These are phyloP conservation scores for Dendrocalamus latiflorus DNA, from an alignment of 202 grass and related monocot genomes.

Conservation along the genomic window DNA sequence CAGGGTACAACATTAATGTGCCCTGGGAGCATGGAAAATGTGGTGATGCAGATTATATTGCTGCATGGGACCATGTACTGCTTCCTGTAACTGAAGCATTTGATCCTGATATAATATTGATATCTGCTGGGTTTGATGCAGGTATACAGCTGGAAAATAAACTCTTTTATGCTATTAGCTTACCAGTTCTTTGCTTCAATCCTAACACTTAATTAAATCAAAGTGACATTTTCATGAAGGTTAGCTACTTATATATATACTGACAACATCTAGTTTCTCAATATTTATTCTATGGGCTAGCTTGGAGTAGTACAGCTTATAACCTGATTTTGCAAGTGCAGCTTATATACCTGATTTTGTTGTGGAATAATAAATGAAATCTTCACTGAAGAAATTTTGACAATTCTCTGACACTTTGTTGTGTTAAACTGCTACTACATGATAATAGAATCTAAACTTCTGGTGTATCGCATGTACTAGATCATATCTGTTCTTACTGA, in stretches of 20 bases:
- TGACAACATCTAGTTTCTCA: background rate
- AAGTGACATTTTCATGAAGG: background rate
- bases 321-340: background rate
- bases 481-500: too few relatives aligned
- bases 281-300: slow-evolving; percentile 15
- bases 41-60: slow-evolving; percentile 86
- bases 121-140: slow-evolving; percentile 97
- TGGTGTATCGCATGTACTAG: too few relatives aligned
- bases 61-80: slow-evolving; percentile 82
- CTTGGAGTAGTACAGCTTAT: background rate
- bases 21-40: slow-evolving; percentile 88
- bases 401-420: background rate
- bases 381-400: slow-evolving; percentile 1
- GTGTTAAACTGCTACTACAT: background rate
- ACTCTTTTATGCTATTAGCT: background rate
- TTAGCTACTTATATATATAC: slow-evolving; percentile 6
- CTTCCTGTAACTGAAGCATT: slow-evolving; percentile 71
- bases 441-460: background rate
- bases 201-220: slow-evolving; percentile 10
- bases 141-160: slow-evolving; percentile 34
- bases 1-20: slow-evolving; percentile 96
- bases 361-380: slow-evolving; percentile 7
- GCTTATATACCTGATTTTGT: slow-evolving; percentile 8
- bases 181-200: background rate
- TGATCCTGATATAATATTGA: slow-evolving; percentile 77